These are phyloP conservation scores for Galium porrigens DNA, from an alignment of 305 asterid genomes.

Conservation along the genomic window DNA sequence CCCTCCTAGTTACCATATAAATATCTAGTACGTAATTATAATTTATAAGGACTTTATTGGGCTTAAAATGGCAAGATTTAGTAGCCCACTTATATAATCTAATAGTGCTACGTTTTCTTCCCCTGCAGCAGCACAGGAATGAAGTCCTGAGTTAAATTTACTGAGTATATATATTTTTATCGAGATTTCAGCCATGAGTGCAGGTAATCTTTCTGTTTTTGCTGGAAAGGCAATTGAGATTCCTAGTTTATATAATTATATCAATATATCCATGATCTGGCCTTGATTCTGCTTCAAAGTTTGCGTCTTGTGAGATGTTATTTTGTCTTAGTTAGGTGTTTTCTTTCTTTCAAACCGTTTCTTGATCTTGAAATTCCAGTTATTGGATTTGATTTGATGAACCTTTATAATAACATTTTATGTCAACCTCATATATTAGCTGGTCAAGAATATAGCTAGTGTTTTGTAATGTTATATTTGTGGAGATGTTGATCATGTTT, in stretches of 20 bases:
- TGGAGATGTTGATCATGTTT: background rate
- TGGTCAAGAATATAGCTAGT: background rate
- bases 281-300: background rate
- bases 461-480: background rate
- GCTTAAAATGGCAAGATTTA: background rate
- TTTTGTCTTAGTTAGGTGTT: background rate
- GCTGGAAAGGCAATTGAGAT: background rate
- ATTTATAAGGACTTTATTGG: background rate
- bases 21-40: too few relatives aligned
- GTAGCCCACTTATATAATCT: background rate
- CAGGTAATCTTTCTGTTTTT: slow-evolving; percentile 10
- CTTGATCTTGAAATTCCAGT: background rate
- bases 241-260: background rate
- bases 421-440: background rate
- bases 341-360: background rate
- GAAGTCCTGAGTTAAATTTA: background rate
- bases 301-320: background rate
- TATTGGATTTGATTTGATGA: slow-evolving; percentile 2
- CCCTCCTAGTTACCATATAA: background rate
- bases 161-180: background rate
- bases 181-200: slow-evolving; percentile 12
- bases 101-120: background rate
- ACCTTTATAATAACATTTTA: background rate
- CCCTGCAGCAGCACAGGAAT: background rate
- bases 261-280: background rate